Percentiles rank a stretch among this genome's conserved stretches.
These are phyloP conservation scores for Suillus ampliporus DNA, from an alignment of 768 basidiomycete species.

Conservation along the genomic window DNA sequence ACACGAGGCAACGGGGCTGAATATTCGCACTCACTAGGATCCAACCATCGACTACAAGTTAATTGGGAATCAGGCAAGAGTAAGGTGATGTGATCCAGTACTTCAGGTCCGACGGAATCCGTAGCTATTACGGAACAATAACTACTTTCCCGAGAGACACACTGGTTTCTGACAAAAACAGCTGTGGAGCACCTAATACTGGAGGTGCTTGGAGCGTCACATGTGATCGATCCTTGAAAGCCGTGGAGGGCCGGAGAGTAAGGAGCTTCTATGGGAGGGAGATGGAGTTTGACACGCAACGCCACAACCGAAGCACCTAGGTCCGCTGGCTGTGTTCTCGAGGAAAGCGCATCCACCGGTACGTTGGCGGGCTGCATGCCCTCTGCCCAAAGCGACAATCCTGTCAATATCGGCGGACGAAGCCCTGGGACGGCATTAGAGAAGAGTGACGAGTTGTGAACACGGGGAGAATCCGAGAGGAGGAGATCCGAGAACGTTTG, in stretches of 20 bases:
- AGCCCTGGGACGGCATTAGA: conserved; percentile 36
- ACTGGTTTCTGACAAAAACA: conserved; percentile 56
- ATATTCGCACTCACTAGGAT: conserved; percentile 56
- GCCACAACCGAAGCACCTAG: conserved; percentile 48
- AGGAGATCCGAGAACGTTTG: conserved; percentile 33
- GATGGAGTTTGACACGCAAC: conserved; percentile 60
- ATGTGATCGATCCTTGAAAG: conserved; percentile 60
- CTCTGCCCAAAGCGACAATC: conserved; percentile 64
- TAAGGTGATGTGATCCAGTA: conserved; percentile 55
- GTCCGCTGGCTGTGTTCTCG: conserved; percentile 43
- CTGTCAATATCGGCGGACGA: conserved; percentile 41
- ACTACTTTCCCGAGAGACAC: conserved; percentile 58
- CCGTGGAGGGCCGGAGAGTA: conserved; percentile 66
- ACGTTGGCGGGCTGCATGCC: conserved; percentile 70
- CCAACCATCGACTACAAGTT: conserved; percentile 72
- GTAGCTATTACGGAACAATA: conserved; percentile 44
- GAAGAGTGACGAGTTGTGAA: conserved; percentile 32
- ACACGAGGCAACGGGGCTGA: conserved; percentile 25
- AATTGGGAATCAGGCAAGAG: conserved; percentile 71
- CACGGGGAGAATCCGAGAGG: conserved; percentile 37
- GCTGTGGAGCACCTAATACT: conserved; percentile 68
- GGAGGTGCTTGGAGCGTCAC: conserved; percentile 58
- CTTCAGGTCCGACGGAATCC: conserved; percentile 51
- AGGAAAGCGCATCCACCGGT: conserved; percentile 59
- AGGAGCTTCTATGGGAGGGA: conserved; percentile 59